Evolutionary conservation across 179 eudicot species (phyloP).

Genomic region (Amaranthus tricolor): DNA sequence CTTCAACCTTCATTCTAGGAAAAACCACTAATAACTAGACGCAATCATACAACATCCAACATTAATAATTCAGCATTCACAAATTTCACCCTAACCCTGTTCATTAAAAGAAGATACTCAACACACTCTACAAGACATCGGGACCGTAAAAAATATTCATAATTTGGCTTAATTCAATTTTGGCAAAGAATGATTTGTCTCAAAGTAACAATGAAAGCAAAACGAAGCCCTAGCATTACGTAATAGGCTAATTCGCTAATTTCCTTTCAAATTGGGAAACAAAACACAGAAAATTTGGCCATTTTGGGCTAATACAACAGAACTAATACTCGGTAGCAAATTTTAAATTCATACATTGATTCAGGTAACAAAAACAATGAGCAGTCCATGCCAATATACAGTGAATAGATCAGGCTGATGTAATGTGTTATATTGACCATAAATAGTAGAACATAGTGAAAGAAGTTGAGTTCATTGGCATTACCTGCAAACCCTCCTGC

Average conservation of each 20-base stretch:
- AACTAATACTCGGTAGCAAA: too few relatives aligned
- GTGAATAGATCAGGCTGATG: background rate
- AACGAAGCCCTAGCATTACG: too few relatives aligned
- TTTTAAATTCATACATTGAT: too few relatives aligned
- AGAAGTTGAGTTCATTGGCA: background rate
- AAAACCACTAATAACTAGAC: background rate
- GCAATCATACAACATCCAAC: background rate
- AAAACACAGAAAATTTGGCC: background rate
- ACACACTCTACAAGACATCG: background rate
- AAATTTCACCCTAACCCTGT: background rate
- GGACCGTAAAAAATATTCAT: background rate
- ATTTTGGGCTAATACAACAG: background rate
- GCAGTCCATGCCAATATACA: background rate
- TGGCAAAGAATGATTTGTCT: background rate
- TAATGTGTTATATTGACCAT: background rate
- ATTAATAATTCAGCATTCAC: background rate
- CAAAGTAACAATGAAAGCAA: too few relatives aligned
- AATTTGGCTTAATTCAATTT: background rate
- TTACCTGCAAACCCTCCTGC: slow-evolving; percentile 27
- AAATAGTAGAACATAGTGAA: background rate
- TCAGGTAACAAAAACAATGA: too few relatives aligned
- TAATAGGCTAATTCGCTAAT: too few relatives aligned
- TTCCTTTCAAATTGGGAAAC: background rate
- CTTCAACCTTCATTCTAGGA: background rate
- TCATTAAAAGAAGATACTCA: background rate